Evolutionary conservation across 768 basidiomycete species (phyloP), one percentile per base, ranked within the genome.

Genomic region (Phaffia tasmanica): DNA sequence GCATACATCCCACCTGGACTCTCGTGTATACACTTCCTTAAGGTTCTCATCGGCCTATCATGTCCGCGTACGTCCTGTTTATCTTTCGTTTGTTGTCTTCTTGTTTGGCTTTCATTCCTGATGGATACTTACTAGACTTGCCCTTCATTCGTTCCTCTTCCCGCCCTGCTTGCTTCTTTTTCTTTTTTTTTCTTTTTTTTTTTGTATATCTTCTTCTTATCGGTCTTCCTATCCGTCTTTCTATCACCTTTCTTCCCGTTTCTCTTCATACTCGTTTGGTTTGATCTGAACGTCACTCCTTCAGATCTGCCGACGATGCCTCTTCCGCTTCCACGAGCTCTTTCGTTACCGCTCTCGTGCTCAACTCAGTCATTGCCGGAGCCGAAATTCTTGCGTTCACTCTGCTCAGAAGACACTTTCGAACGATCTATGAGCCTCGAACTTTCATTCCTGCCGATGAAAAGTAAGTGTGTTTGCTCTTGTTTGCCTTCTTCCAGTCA

Each of bases 371-470:
- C 48, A 70, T 78, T 7, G 76, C 74, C 0, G 76, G 75, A 21
- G 70, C 66, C n/a, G 87, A 93, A 77, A 75, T 97, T 61, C 79
- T 73, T 5, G 81, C 82, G 19, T 97, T 95, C 78, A 86, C 91
- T n/a, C 66, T 94, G 69, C 75, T 95, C 32, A 80, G 92, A 51
- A 84, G 86, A 15, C 85, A 84, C 73, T 95, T 98, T 81, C 87
- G 85, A 70, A 80, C 85, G 18, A 86, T 97, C 57, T 98, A 91
- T 75, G 87, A 91, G 72, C 93, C 92, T 0, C 80, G 91, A 64
- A 87, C 89, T 8, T 87, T 86, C 76, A 78, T 80, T 51, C 81
- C 81, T 4, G 81, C 83, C 6, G 78, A 79, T 64, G 72, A 74
- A 78, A 81, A 72, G 54, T 75, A 83, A 65, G 67, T 69, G 30